Evolutionary conservation across 1,284 basidiomycete genomes (phyloP).

Genomic region (Tremellales sp.): DNA sequence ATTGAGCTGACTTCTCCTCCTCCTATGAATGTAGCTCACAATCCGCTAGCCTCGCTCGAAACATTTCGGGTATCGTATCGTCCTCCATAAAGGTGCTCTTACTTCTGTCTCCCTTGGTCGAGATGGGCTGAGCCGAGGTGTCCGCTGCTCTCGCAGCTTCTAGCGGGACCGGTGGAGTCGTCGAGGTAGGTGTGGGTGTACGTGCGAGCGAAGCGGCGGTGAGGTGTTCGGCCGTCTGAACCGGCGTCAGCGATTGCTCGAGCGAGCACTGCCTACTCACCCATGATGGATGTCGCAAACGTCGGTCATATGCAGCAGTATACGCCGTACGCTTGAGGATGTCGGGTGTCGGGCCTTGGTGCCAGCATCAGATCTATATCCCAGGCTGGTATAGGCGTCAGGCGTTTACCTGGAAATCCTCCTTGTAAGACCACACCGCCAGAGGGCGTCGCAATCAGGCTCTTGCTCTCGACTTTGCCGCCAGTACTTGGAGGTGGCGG

Average conservation of each 20-base stretch:
- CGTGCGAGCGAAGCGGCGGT: conserved; percentile 69
- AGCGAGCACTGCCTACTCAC: conserved; percentile 50
- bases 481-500: conserved; percentile 30
- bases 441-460: conserved; percentile 26
- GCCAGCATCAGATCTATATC: conserved; percentile 6
- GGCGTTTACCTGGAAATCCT: conserved; percentile 47
- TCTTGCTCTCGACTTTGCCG: conserved; percentile 12
- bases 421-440: conserved; percentile 34
- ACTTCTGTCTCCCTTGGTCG: conserved; percentile 60
- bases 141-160: conserved; percentile 38
- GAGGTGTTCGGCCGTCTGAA: conserved; percentile 84
- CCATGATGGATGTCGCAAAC: conserved; percentile 89
- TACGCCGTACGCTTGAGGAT: conserved; percentile 75
- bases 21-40: conserved; percentile 46
- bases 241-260: conserved; percentile 6
- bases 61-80: conserved; percentile 66
- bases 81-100: conserved; percentile 88
- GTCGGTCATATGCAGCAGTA: conserved; percentile 83
- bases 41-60: conserved; percentile 81
- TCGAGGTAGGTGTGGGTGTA: conserved; percentile 45
- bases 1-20: neutral
- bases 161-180: conserved; percentile 28
- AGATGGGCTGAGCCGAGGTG: conserved; percentile 36
- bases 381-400: neutral
- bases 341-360: conserved; percentile 75